These are phyloP conservation scores for Zarea fungicola DNA, from an alignment of 2,329 filamentous ascomycete species.

Conservation along the genomic window DNA sequence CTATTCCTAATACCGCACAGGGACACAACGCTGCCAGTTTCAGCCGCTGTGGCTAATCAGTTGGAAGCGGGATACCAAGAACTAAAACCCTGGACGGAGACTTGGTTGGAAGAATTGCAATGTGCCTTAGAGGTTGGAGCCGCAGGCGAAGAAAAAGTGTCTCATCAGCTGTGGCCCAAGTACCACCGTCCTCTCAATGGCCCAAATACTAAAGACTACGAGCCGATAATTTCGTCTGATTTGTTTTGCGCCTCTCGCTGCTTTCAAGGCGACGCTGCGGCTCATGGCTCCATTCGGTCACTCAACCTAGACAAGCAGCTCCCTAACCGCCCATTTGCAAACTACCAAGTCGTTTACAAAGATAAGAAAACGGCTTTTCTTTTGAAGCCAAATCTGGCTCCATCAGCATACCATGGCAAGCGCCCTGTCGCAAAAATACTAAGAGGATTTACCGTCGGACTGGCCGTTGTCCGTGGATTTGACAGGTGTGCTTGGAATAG, in stretches of 20 bases:
- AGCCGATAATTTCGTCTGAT: slow-evolving; percentile 44
- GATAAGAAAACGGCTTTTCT: slow-evolving; percentile 73
- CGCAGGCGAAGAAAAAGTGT: slow-evolving; percentile 84
- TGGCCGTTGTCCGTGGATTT: slow-evolving; percentile 87
- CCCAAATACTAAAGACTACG: slow-evolving; percentile 14
- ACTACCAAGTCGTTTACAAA: slow-evolving; percentile 82
- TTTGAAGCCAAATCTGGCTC: slow-evolving; percentile 76
- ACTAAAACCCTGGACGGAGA: slow-evolving; percentile 81
- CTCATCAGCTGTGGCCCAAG: slow-evolving; percentile 75
- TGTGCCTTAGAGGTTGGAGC: slow-evolving; percentile 89
- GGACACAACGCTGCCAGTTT: slow-evolving; percentile 87
- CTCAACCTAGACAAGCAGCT: slow-evolving; percentile 28
- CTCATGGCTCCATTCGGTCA: slow-evolving; percentile 44
- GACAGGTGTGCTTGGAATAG: slow-evolving; percentile 71
- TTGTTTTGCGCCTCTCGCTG: slow-evolving; percentile 56
- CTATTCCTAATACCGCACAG: slow-evolving; percentile 26
- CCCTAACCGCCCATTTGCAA: slow-evolving; percentile 57
- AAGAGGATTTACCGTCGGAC: slow-evolving; percentile 75
- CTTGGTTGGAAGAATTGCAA: slow-evolving; percentile 85
- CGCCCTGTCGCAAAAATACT: slow-evolving; percentile 78
- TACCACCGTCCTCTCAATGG: slow-evolving; percentile 26
- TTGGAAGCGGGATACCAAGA: slow-evolving; percentile 87
- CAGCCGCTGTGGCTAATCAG: slow-evolving; percentile 81
- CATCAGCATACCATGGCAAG: slow-evolving; percentile 79
- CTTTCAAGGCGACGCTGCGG: slow-evolving; percentile 53